phyloP scores from a whole-genome alignment of 257 asterid species.

The Plantago elongata region DNA sequence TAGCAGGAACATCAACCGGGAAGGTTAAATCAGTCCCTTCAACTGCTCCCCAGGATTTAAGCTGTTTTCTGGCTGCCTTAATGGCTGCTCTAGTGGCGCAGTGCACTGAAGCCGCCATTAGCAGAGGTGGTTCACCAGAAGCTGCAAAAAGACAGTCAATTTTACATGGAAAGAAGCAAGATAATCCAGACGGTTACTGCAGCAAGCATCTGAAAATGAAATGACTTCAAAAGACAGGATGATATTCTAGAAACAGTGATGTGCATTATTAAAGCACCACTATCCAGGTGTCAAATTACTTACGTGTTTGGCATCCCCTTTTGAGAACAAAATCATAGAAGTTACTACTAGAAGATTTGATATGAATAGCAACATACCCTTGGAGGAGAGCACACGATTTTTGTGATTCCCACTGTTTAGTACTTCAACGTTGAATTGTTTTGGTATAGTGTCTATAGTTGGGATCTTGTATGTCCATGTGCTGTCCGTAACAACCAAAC shows the following conservation, averaged over 20 bases:
- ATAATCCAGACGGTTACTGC: not conserved
- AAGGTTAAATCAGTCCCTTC: slow-evolving; percentile 37
- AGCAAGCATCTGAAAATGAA: no score
- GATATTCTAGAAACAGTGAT: no score
- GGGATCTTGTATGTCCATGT: slow-evolving; percentile 82
- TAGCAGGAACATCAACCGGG: slow-evolving; percentile 54
- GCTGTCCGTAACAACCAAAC: slow-evolving; percentile 43
- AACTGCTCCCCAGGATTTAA: slow-evolving; percentile 40
- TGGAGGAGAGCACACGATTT: slow-evolving; percentile 66
- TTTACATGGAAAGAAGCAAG: not conserved
- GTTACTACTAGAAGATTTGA: not conserved
- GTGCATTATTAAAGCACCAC: no score
- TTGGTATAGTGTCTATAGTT: slow-evolving; percentile 59
- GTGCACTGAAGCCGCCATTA: slow-evolving; percentile 61
- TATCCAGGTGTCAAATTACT: no score
- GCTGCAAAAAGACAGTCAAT: slow-evolving; percentile 30
- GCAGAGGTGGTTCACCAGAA: slow-evolving; percentile 72
- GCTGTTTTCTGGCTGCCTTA: slow-evolving; percentile 54
- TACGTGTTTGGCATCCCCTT: no score
- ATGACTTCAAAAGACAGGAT: no score
- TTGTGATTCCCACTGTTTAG: slow-evolving; percentile 53
- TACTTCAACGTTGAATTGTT: slow-evolving; percentile 48
- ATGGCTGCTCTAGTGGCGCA: slow-evolving; percentile 71
- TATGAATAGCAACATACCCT: slow-evolving; percentile 32
- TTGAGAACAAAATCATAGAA: no score